A percentile compares a stretch with the other conserved stretches of the same genome.
Evolutionary conservation across 257 asterid genomes (phyloP).

Genomic region (Jacaranda mimosifolia): DNA sequence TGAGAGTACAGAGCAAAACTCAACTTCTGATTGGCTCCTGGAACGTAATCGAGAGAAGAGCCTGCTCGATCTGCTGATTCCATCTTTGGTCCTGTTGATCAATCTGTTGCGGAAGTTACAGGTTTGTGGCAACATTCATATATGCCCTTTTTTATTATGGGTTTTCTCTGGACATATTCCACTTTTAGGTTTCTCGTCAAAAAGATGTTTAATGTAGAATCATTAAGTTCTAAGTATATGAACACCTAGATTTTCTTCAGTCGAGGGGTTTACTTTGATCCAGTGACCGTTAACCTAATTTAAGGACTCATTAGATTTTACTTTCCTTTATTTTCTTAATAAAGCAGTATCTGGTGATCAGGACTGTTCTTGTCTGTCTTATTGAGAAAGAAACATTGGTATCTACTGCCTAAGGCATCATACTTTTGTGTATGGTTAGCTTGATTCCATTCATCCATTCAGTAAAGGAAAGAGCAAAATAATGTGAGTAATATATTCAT

Average conservation of each 20-base stretch:
- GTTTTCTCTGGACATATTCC: neutral
- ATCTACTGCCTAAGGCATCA: neutral
- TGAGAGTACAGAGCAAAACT: constrained; percentile 89
- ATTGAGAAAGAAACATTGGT: neutral
- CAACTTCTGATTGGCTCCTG: constrained; percentile 89
- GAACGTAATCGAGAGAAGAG: constrained; percentile 96
- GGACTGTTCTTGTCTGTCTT: constrained; percentile 10
- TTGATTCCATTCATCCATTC: neutral
- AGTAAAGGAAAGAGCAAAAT: constrained; percentile 21
- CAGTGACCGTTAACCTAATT: neutral
- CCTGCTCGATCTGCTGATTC: constrained; percentile 83
- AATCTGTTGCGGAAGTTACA: constrained; percentile 86
- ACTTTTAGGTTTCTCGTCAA: constrained; percentile 18
- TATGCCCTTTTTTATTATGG: neutral
- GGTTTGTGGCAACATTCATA: constrained; percentile 48
- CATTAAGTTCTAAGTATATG: neutral
- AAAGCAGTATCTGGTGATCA: neutral
- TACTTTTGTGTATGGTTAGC: neutral
- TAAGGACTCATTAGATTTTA: neutral
- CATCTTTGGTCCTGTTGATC: constrained; percentile 78
- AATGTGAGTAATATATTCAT: constrained; percentile 18
- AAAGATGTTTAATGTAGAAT: constrained; percentile 23
- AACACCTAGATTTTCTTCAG: too few species aligned
- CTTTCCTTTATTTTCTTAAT: neutral
- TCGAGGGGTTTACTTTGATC: too few species aligned